These are phyloP conservation scores for Solanum piurae DNA, from an alignment of 257 asterid species.

Conservation along the genomic window DNA sequence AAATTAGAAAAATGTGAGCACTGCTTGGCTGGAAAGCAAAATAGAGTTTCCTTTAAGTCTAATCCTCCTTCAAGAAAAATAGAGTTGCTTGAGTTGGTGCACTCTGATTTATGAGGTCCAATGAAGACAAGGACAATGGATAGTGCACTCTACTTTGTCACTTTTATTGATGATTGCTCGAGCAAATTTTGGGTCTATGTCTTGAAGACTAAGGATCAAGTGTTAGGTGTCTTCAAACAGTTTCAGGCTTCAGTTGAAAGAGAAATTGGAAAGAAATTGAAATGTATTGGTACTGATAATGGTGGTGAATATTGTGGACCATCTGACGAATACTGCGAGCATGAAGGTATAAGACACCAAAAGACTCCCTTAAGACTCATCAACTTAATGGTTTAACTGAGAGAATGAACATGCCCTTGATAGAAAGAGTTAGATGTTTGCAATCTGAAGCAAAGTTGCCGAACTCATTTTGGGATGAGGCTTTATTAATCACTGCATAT, in stretches of 20 bases:
- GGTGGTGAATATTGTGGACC: background rate
- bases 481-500: background rate
- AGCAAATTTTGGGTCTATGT: background rate
- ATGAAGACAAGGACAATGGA: too few species aligned
- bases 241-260: background rate
- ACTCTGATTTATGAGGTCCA: too few species aligned
- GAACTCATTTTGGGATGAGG: background rate
- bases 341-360: background rate
- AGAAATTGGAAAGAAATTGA: background rate
- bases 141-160: background rate
- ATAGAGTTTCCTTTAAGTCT: too few species aligned
- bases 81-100: too few species aligned
- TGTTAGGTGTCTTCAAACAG: background rate
- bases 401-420: background rate
- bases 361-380: background rate
- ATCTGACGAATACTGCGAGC: background rate
- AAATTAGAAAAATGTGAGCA: too few species aligned
- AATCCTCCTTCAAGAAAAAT: too few species aligned
- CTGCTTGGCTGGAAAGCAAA: too few species aligned
- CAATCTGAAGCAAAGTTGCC: background rate
- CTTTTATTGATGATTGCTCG: background rate
- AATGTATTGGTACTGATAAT: too few species aligned
- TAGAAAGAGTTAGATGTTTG: too few species aligned
- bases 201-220: background rate
- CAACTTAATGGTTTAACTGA: too few species aligned